Evolutionary conservation across 805 yeast genomes (phyloP).

Genomic region (Monosporozyma unispora): DNA sequence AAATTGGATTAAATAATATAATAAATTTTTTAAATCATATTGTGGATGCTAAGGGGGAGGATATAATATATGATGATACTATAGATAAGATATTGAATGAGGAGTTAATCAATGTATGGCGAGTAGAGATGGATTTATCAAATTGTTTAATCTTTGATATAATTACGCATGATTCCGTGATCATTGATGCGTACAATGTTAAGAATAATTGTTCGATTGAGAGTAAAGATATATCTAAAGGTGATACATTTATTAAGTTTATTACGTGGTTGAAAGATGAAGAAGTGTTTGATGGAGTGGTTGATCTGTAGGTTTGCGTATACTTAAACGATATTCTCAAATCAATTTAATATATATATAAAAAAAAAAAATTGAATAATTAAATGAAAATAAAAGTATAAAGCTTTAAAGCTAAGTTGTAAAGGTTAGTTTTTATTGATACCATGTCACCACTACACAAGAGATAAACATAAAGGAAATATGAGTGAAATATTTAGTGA

Average conservation of each 20-base stretch:
- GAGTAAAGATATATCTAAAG: slow-evolving; percentile 7
- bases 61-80: slow-evolving; percentile 6
- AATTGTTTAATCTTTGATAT: slow-evolving; percentile 15
- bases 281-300: slow-evolving; percentile 3
- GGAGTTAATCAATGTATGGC: slow-evolving; percentile 20
- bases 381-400: not conserved
- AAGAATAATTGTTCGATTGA: slow-evolving; percentile 5
- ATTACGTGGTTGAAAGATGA: slow-evolving; percentile 20
- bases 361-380: no score
- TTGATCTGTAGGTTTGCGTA: not conserved
- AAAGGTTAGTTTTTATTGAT: no score
- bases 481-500: slow-evolving; percentile 30
- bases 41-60: not conserved
- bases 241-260: slow-evolving; percentile 11
- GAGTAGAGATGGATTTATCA: slow-evolving; percentile 17
- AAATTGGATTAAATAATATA: slow-evolving; percentile 19
- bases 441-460: slow-evolving; percentile 7
- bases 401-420: no score
- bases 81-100: slow-evolving; percentile 6
- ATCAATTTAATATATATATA: no score
- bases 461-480: no score
- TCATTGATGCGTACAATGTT: slow-evolving; percentile 9
- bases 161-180: slow-evolving; percentile 7
- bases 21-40: slow-evolving; percentile 15
- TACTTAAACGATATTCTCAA: no score